Evolutionary conservation across 164 flowering plant genomes (phyloP).

Genomic region (Magnolia changhungtana): DNA sequence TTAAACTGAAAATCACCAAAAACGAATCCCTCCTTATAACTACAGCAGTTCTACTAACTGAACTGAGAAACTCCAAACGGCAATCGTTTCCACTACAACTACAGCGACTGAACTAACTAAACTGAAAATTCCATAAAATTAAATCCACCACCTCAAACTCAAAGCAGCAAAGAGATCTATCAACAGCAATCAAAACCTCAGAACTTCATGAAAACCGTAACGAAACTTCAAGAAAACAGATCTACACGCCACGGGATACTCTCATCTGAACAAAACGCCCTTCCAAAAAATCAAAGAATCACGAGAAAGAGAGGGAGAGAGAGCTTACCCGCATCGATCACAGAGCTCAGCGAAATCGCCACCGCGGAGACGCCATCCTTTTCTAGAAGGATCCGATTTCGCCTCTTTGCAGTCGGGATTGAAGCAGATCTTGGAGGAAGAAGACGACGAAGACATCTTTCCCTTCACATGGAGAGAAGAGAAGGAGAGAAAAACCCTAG

Average conservation of each 20-base stretch:
- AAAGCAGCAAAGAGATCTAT: background rate
- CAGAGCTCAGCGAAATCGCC: constrained; percentile 79
- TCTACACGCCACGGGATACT: background rate
- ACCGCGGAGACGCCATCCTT: constrained; percentile 76
- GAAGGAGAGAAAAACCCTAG: constrained; percentile 13
- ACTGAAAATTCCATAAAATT: background rate
- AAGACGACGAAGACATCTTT: background rate
- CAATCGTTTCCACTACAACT: background rate
- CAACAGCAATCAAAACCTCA: background rate
- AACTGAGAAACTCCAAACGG: background rate
- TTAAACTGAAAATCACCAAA: background rate
- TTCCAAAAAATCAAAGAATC: background rate
- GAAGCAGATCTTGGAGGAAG: constrained; percentile 48
- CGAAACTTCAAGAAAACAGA: background rate
- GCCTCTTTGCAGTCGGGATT: constrained; percentile 61
- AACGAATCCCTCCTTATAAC: background rate
- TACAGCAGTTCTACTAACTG: background rate
- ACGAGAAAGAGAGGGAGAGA: background rate
- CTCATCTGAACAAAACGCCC: background rate
- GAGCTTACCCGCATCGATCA: constrained; percentile 78
- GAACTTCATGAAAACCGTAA: background rate
- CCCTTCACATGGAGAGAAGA: background rate
- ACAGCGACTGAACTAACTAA: background rate
- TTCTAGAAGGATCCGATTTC: constrained; percentile 42
- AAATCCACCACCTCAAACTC: background rate